Conservation (phyloP, 2,329 filamentous ascomycete species). For the Escovopsis sp. region DNA sequence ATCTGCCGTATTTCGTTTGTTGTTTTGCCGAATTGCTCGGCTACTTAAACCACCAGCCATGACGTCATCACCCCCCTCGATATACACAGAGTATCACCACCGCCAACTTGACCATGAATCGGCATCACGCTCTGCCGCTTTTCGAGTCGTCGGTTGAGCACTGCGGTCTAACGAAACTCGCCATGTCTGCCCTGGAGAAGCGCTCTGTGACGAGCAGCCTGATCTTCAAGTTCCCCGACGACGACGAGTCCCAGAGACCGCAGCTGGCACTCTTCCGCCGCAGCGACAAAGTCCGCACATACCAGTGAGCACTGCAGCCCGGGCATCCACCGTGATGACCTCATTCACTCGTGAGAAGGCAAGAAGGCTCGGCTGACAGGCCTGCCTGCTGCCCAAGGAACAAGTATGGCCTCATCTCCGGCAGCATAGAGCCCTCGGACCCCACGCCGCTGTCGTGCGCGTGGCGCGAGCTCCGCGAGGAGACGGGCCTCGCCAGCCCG, state of each 20-base stretch:
- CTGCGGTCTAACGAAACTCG: too few relatives aligned
- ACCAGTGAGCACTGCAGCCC: constrained; percentile 22
- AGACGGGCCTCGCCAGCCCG: constrained; percentile 37
- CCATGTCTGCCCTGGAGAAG: constrained; percentile 12
- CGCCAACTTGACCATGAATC: background rate
- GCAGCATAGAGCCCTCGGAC: constrained; percentile 41
- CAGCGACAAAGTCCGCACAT: constrained; percentile 43
- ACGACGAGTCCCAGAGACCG: constrained; percentile 21
- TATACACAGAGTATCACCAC: too few relatives aligned
- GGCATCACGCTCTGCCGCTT: too few relatives aligned
- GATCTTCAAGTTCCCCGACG: constrained; percentile 30
- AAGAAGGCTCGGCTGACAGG: background rate
- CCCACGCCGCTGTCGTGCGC: constrained; percentile 38
- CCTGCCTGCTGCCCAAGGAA: constrained; percentile 20
- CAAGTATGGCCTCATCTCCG: constrained; percentile 47
- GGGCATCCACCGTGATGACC: too few relatives aligned
- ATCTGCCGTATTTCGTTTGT: too few relatives aligned
- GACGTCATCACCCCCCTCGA: background rate
- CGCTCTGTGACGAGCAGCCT: constrained; percentile 34
- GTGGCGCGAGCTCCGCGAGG: constrained; percentile 47
- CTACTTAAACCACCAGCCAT: too few relatives aligned
- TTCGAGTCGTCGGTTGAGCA: too few relatives aligned
- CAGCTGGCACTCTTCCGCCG: constrained; percentile 48
- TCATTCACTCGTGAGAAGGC: background rate
- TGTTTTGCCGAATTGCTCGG: too few relatives aligned